Conservation (phyloP, 179 eudicot genomes). For the Pouteria campechiana region DNA sequence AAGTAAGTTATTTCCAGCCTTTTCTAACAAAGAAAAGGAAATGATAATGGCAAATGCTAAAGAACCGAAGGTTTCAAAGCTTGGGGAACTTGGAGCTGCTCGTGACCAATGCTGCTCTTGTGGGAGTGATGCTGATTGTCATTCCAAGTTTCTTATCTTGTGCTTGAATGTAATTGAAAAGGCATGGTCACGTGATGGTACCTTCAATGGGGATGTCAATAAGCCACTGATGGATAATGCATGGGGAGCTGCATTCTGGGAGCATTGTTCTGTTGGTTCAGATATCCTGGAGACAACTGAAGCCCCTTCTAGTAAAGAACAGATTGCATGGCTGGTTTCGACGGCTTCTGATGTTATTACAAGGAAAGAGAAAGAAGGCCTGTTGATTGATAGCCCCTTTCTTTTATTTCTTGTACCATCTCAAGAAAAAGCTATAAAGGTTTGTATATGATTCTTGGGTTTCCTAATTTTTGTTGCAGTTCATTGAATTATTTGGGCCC, state of each 20-base stretch:
- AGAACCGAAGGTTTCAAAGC: conserved; percentile 8
- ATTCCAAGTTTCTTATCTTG: conserved; percentile 58
- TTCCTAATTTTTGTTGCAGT: not conserved
- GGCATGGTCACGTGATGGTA: conserved; percentile 23
- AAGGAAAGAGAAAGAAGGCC: conserved; percentile 63
- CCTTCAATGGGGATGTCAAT: conserved; percentile 19
- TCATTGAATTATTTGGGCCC: no score
- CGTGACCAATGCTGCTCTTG: conserved; percentile 1
- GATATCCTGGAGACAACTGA: conserved; percentile 56
- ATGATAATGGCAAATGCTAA: conserved; percentile 13
- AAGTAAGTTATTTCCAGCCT: not conserved
- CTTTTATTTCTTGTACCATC: conserved; percentile 77
- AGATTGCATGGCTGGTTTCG: conserved; percentile 84
- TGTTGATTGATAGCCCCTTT: conserved; percentile 41
- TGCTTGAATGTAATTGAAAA: conserved; percentile 64
- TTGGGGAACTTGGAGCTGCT: conserved; percentile 2
- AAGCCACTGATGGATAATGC: conserved; percentile 33
- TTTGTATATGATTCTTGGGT: conserved; percentile 10
- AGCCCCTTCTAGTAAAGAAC: conserved; percentile 40
- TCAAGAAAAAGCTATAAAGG: conserved; percentile 73
- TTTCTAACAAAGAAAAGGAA: conserved; percentile 7
- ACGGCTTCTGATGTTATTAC: conserved; percentile 69
- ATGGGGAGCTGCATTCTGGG: conserved; percentile 93
- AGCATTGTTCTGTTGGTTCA: conserved; percentile 36
- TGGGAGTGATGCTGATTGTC: conserved; percentile 23